phyloP scores from a whole-genome alignment of 306 rosid genomes.

The Quercus rubra region DNA sequence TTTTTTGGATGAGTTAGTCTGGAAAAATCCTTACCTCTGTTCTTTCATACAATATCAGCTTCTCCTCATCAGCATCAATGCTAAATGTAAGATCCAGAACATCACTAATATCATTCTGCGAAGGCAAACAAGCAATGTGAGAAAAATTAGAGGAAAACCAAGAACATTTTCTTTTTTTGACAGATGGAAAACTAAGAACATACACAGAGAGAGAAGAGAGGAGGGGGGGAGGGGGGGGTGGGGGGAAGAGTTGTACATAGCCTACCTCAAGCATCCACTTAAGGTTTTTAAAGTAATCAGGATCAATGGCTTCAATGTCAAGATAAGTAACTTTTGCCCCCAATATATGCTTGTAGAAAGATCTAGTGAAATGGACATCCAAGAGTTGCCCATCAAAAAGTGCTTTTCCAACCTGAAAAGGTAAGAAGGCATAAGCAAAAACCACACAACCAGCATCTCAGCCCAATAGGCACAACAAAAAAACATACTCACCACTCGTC shows the following conservation, averaged over 20 bases:
- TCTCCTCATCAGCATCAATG: constrained; percentile 97
- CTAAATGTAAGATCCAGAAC: constrained; percentile 89
- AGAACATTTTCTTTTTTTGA: neutral
- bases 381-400: constrained; percentile 89
- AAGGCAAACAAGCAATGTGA: constrained; percentile 5
- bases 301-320: constrained; percentile 98
- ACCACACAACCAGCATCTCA: constrained; percentile 13
- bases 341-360: constrained; percentile 91
- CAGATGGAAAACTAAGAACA: constrained; percentile 7
- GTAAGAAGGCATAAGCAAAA: constrained; percentile 18
- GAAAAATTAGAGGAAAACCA: constrained; percentile 4
- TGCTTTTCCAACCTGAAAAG: constrained; percentile 90
- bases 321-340: constrained; percentile 93
- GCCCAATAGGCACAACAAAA: constrained; percentile 17
- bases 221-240: neutral
- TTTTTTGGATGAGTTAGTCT: neutral
- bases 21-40: constrained; percentile 57
- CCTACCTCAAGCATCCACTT: constrained; percentile 98
- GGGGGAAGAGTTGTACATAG: constrained; percentile 3
- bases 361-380: constrained; percentile 97
- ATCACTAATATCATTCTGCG: constrained; percentile 86
- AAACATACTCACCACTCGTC: constrained; percentile 84
- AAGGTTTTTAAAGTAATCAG: constrained; percentile 76
- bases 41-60: constrained; percentile 81
- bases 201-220: neutral